Percentiles rank a stretch among this genome's conserved stretches.
Evolutionary conservation across 2,329 filamentous ascomycete genomes (phyloP).

Genomic region (Diaporthe sp.): DNA sequence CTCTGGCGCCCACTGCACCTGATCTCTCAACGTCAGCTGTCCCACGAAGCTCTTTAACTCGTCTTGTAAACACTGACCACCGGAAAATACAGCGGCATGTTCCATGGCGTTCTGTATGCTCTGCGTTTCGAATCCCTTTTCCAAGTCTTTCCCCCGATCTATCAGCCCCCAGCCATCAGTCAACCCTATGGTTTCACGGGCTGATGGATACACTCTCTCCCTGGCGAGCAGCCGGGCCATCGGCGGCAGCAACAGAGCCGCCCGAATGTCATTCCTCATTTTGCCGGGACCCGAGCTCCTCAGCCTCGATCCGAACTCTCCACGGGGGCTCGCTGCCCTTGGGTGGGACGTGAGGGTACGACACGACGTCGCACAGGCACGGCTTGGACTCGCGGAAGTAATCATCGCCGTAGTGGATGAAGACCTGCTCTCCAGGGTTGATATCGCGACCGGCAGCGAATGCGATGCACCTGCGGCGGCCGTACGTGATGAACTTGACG

Average conservation of each 20-base stretch:
- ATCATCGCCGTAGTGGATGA: constrained; percentile 7
- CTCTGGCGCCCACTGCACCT: neutral
- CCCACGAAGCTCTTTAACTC: neutral
- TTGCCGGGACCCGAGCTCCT: neutral
- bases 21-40: neutral
- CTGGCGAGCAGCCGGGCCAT: neutral
- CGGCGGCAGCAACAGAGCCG: neutral
- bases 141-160: neutral
- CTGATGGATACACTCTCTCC: neutral
- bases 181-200: neutral
- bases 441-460: constrained; percentile 17
- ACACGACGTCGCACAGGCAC: constrained; percentile 4
- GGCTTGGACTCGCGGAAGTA: neutral
- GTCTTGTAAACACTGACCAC: neutral
- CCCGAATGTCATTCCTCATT: neutral
- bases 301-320: neutral
- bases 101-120: no score
- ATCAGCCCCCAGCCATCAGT: neutral
- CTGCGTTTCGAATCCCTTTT: neutral
- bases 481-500: constrained; percentile 20
- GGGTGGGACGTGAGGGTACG: neutral
- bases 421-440: constrained; percentile 19
- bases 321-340: neutral
- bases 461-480: constrained; percentile 14
- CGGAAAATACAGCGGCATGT: neutral